Percentiles rank a stretch among this genome's conserved stretches.
phyloP scores from a whole-genome alignment of 306 rosid genomes.

The Purshia tridentata region DNA sequence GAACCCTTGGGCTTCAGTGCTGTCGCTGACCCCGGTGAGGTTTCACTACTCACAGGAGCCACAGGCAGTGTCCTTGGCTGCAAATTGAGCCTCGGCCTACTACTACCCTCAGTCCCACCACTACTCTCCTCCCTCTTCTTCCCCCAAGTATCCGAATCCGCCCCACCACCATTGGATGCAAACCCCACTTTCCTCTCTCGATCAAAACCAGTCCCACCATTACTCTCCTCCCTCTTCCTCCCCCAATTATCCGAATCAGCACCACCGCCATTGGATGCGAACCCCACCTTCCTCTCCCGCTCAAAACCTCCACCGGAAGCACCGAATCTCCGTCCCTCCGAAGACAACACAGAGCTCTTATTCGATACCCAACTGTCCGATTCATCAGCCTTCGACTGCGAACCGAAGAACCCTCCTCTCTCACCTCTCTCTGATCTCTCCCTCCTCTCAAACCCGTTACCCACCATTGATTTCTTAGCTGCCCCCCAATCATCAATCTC shows the following conservation, averaged over 20 bases:
- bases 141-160: conserved; percentile 63
- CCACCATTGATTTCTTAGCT: conserved; percentile 52
- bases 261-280: conserved; percentile 36
- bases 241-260: conserved; percentile 49
- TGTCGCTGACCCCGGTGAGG: conserved; percentile 38
- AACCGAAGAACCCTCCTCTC: conserved; percentile 64
- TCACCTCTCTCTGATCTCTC: conserved; percentile 49
- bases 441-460: conserved; percentile 54
- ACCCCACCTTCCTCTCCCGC: conserved; percentile 42
- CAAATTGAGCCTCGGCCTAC: conserved; percentile 75
- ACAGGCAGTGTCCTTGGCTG: conserved; percentile 62
- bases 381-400: conserved; percentile 85
- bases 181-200: conserved; percentile 53
- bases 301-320: conserved; percentile 55
- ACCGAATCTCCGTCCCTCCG: conserved; percentile 61
- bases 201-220: conserved; percentile 20
- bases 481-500: conserved; percentile 88
- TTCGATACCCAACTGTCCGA: conserved; percentile 79
- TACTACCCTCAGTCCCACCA: conserved; percentile 30
- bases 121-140: conserved; percentile 50
- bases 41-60: conserved; percentile 39
- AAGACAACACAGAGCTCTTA: conserved; percentile 50
- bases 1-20: conserved; percentile 53
- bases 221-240: conserved; percentile 36
- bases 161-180: conserved; percentile 51